Base-by-base conservation (phyloP, 768 basidiomycete species). In the Kwoniella sp. region DNA sequence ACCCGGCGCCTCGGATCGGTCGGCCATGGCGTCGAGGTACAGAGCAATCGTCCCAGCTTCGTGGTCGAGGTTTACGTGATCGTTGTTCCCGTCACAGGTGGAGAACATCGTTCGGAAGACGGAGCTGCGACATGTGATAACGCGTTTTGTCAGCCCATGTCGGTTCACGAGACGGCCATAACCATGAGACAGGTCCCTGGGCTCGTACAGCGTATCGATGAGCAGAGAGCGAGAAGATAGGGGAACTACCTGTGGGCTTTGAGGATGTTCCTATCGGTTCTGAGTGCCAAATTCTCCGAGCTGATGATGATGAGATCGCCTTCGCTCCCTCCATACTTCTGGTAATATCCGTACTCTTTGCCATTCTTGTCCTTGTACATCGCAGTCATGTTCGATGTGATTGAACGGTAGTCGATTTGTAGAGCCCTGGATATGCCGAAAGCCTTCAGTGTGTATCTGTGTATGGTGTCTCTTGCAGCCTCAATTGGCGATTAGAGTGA, bases 41-140 rank as follows among this genome's bases (percentile, higher is more conserved):
- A 38, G 9, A 11, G 30, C 17, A 8, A 62, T 52, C 29, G 37
- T 7, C 5, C 12, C 17, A 20, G 30, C 28, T 13, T 28, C 7
- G 22, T 55, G 54, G 29, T 63, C 45, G 22, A 63, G 41, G 1
- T 37, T 7, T 13, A 56, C 34, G n/a, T 26, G 17, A 50, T 25
- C 13, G 2, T 20, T 17, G 5, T 7, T 17, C 20, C 11, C 3
- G 20, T 45, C 41, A 17, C 41, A 45, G 3, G 41, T 45, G 11
- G 41, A 45, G 41, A 66, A 51, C 65, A 60, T 60, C n/a, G 38
- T 30, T 23, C 58, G 58, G 17, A 66, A 66, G 34, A 66, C 59
- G 11, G 58, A 37, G 30, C 65, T 61, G n/a, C 7, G 54, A 45
- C 34, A 58, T 4, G 41, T 9, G 41, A 45, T 3, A 7, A 45